Evolutionary conservation across 257 asterid species (phyloP).

Genomic region (Plantago major): DNA sequence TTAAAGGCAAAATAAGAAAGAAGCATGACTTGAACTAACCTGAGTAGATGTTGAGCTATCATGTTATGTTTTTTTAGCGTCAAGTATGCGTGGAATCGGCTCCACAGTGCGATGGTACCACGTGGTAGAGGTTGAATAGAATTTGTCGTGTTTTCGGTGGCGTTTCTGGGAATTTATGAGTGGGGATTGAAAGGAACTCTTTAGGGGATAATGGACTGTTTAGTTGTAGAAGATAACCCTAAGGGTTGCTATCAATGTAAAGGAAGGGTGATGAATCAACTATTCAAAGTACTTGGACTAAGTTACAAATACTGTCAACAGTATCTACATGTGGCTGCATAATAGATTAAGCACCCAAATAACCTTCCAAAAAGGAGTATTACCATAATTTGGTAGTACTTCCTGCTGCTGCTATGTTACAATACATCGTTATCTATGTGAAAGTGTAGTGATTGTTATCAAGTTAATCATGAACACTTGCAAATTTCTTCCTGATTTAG

Average conservation of each 20-base stretch:
- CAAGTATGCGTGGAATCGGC: constrained; percentile 7
- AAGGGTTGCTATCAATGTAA: constrained; percentile 38
- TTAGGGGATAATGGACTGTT: constrained; percentile 21
- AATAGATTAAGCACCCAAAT: constrained; percentile 19
- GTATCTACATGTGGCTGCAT: constrained; percentile 17
- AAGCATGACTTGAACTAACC: no score
- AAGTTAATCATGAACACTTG: constrained; percentile 6
- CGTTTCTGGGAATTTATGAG: not conserved
- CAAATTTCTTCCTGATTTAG: not conserved
- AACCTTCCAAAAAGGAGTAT: constrained; percentile 24
- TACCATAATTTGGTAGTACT: not conserved
- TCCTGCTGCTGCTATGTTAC: not conserved
- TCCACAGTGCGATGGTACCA: constrained; percentile 12
- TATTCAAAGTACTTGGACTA: constrained; percentile 45
- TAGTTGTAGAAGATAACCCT: constrained; percentile 24
- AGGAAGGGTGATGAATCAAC: constrained; percentile 27
- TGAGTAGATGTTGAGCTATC: not conserved
- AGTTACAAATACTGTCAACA: not conserved
- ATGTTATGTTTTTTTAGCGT: not conserved
- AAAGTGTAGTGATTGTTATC: constrained; percentile 4
- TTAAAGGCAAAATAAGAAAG: not conserved
- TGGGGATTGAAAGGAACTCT: constrained; percentile 12
- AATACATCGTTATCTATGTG: constrained; percentile 4
- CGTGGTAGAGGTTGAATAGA: constrained; percentile 2
- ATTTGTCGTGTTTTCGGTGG: constrained; percentile 9